Evolutionary conservation across 2,329 filamentous ascomycete genomes (phyloP).

Genomic region (Trichoderma brevicompactum): DNA sequence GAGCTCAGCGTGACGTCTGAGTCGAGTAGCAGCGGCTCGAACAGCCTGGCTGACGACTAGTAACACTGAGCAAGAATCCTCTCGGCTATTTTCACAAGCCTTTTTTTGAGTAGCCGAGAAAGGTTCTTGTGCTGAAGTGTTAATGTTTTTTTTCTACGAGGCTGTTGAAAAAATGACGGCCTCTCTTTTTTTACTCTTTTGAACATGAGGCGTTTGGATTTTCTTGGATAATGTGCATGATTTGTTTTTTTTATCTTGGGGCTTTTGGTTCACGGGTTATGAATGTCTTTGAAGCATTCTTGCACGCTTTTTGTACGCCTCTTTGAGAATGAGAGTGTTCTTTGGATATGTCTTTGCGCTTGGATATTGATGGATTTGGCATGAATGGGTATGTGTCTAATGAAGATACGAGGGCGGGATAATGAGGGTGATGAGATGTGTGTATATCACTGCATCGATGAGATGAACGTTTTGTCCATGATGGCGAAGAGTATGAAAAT

Average conservation of each 20-base stretch:
- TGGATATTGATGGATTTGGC: slow-evolving; percentile 4
- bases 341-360: slow-evolving; percentile 5
- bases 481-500: background rate
- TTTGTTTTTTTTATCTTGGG: background rate
- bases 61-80: slow-evolving; percentile 13
- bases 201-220: slow-evolving; percentile 5
- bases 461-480: background rate
- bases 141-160: background rate
- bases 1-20: slow-evolving; percentile 48
- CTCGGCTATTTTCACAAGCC: background rate
- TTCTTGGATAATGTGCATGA: background rate
- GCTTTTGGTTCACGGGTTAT: background rate
- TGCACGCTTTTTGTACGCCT: background rate
- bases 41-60: slow-evolving; percentile 35
- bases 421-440: background rate
- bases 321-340: background rate
- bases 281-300: background rate
- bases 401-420: background rate
- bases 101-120: background rate
- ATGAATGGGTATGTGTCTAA: slow-evolving; percentile 2
- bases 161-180: no score
- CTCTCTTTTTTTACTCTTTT: background rate
- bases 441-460: background rate
- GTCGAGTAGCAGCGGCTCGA: slow-evolving; percentile 38
- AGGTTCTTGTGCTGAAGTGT: background rate